These are phyloP conservation scores for Cercospora nicotianae DNA, from an alignment of 2,329 filamentous ascomycete species.

Conservation along the genomic window DNA sequence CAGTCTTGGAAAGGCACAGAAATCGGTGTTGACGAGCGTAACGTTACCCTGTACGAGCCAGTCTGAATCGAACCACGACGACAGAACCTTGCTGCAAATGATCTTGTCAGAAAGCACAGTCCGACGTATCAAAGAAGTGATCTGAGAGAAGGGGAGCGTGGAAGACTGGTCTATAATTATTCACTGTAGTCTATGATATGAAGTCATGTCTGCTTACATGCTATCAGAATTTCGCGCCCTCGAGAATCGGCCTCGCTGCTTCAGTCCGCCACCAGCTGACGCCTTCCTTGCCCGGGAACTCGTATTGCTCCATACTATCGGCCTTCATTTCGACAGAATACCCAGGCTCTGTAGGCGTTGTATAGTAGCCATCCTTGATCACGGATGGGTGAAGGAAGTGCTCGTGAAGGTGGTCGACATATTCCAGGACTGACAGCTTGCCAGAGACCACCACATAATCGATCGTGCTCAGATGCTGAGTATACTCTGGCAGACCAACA, in stretches of 20 bases:
- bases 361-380: slow-evolving; percentile 83
- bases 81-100: not conserved
- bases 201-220: not conserved
- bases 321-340: slow-evolving; percentile 95
- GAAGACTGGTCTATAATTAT: not conserved
- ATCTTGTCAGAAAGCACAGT: not conserved
- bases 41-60: not conserved
- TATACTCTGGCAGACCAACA: slow-evolving; percentile 90
- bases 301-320: slow-evolving; percentile 77
- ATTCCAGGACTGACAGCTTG: slow-evolving; percentile 75
- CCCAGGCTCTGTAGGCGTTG: slow-evolving; percentile 76
- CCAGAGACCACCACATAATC: slow-evolving; percentile 87
- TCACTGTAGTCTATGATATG: not conserved
- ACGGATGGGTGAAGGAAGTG: slow-evolving; percentile 81
- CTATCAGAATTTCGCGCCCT: slow-evolving; percentile 48
- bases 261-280: slow-evolving; percentile 85
- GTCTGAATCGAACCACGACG: not conserved
- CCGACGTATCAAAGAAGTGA: not conserved
- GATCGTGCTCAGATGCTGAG: slow-evolving; percentile 86
- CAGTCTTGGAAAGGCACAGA: no score
- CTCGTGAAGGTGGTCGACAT: slow-evolving; percentile 90
- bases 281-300: slow-evolving; percentile 73
- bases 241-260: slow-evolving; percentile 73
- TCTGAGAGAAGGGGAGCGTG: not conserved
- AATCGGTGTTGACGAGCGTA: no score